Conservation (phyloP, 306 rosid genomes). For the Lagenaria siceraria region DNA sequence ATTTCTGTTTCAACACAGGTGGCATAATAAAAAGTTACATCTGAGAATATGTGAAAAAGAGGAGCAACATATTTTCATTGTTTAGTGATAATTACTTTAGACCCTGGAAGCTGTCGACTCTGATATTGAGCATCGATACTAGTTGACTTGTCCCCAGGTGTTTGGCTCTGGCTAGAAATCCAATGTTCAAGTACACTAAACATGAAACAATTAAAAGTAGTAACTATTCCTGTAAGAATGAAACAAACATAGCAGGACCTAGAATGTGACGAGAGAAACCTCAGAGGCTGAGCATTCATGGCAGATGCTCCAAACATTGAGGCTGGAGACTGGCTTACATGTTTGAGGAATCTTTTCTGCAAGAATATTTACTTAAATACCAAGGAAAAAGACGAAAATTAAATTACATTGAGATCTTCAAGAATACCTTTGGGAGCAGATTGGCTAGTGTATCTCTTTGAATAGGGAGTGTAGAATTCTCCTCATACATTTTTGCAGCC, state of each 20-base stretch:
- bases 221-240: background rate
- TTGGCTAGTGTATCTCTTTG: slow-evolving; percentile 38
- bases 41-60: slow-evolving; percentile 1
- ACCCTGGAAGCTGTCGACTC: slow-evolving; percentile 41
- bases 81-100: slow-evolving; percentile 21
- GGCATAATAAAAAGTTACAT: background rate
- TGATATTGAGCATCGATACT: slow-evolving; percentile 31
- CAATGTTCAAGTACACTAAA: slow-evolving; percentile 14
- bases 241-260: background rate
- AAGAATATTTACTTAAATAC: slow-evolving; percentile 6
- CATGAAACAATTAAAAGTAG: slow-evolving; percentile 1
- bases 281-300: slow-evolving; percentile 38
- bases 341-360: slow-evolving; percentile 43
- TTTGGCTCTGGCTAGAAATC: slow-evolving; percentile 41
- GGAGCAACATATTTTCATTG: background rate
- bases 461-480: slow-evolving; percentile 31
- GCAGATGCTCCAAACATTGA: slow-evolving; percentile 29
- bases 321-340: slow-evolving; percentile 26
- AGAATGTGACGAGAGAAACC: slow-evolving; percentile 29
- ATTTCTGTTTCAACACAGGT: slow-evolving; percentile 22
- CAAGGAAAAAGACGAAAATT: background rate
- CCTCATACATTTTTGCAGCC: slow-evolving; percentile 34
- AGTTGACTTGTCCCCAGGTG: slow-evolving; percentile 25
- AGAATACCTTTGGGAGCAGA: slow-evolving; percentile 35
- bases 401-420: background rate